Percentiles rank a stretch among this genome's conserved stretches.
phyloP scores from a whole-genome alignment of 2,329 filamentous ascomycete genomes.

The Balansia obtecta region DNA sequence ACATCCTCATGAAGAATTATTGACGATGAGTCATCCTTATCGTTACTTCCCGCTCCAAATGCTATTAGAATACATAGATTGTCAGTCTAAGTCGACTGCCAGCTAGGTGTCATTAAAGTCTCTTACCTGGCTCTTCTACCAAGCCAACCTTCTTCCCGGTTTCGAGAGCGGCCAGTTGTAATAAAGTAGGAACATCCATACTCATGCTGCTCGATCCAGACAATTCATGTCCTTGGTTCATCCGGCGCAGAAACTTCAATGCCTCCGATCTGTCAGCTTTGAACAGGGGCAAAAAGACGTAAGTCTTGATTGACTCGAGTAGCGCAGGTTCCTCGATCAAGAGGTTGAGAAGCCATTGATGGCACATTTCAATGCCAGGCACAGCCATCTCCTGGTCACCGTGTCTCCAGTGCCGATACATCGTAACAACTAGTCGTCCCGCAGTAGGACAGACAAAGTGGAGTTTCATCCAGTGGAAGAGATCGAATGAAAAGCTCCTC shows the following conservation, averaged over 20 bases:
- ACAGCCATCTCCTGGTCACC: conserved; percentile 12
- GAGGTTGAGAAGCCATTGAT: conserved; percentile 41
- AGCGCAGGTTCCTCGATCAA: conserved; percentile 36
- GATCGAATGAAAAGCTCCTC: conserved; percentile 35
- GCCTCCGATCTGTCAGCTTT: conserved; percentile 41
- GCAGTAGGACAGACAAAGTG: conserved; percentile 46
- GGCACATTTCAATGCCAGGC: conserved; percentile 33
- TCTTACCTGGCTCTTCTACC: conserved; percentile 51
- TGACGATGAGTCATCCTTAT: conserved; percentile 9
- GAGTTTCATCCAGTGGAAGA: conserved; percentile 44
- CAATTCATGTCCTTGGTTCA: conserved; percentile 39
- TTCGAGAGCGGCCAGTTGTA: conserved; percentile 57
- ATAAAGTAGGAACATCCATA: conserved; percentile 39
- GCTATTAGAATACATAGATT: conserved; percentile 10
- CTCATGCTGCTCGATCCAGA: conserved; percentile 31
- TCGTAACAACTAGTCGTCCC: conserved; percentile 46
- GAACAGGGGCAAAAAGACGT: conserved; percentile 51
- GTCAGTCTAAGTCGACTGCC: not conserved
- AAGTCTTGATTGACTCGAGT: conserved; percentile 51
- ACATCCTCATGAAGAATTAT: conserved; percentile 29
- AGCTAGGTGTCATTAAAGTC: not conserved
- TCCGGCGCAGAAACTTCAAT: conserved; percentile 42
- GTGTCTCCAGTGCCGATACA: conserved; percentile 37
- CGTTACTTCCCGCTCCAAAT: conserved; percentile 12
- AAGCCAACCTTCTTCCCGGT: conserved; percentile 58